Base-by-base conservation (phyloP, 176 grass and related monocot species). In the Musa acuminata region DNA sequence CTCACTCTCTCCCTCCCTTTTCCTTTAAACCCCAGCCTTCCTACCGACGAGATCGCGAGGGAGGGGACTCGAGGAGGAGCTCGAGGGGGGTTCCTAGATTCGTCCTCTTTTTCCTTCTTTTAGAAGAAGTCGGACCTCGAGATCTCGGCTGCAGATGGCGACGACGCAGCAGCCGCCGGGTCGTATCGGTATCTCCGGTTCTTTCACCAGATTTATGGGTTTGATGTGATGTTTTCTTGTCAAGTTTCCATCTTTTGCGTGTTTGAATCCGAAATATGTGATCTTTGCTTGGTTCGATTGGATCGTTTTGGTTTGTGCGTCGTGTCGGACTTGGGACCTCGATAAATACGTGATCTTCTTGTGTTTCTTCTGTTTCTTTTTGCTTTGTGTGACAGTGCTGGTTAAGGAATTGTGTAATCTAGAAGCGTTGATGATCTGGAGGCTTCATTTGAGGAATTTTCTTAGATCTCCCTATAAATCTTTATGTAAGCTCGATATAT, bases 61-160 rank as follows among this genome's bases (percentile, higher is more conserved):
- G 21, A 70, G 67, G 63, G 67, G 29, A n/a, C 4, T 70, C 67
- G 59, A 26, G 19, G 58, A 51, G 3, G 74, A 64, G 35, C 35
- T 43, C 35, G 35, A 43, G 35, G 35, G 35, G 35, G 35, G 35
- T 43, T 43, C 4, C 35, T 6, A 43, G 72, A 50, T 21, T 74
- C 26, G 13, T 74, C 21, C 24, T 17, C 27, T 53, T 4, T 35
- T 11, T 24, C 22, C 0, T 17, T 68, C 13, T 29, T 51, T n/a
- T 35, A 24, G 48, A 67, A 67, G 63, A 13, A 12, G 62, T 9
- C 62, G 49, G 50, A 16, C 6, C 19, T 12, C 64, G 79, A 75
- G 84, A 79, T 66, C 54, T 82, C 49, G 77, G 79, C 77, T 59
- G 52, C 22, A 50, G 17, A 83, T 83, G 81, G 74, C 76, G 65